These are phyloP conservation scores for Arthromyces matolae DNA, from an alignment of 768 basidiomycete species.

Conservation along the genomic window DNA sequence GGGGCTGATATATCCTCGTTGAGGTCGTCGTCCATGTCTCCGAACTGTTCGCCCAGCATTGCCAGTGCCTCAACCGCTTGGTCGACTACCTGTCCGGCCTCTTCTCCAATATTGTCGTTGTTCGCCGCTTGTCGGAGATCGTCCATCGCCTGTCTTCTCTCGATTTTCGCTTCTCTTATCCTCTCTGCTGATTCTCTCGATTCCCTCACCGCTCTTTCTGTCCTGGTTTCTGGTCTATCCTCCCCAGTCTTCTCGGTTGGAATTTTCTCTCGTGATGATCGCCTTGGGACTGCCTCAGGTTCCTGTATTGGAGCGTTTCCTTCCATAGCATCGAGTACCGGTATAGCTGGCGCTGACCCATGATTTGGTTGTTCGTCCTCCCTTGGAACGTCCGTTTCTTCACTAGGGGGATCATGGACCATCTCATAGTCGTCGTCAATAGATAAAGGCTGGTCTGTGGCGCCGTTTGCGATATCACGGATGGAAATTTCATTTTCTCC, in stretches of 20 bases:
- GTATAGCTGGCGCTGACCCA: background rate
- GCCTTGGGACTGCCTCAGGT: background rate
- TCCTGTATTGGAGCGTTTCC: background rate
- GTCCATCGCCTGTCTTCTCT: background rate
- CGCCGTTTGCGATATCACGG: background rate
- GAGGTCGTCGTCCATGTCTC: background rate
- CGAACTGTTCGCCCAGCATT: too few species aligned
- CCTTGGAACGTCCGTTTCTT: too few species aligned
- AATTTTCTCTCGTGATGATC: background rate
- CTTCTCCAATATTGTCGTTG: too few species aligned
- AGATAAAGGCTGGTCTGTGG: background rate
- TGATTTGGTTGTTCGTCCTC: background rate
- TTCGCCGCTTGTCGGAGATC: background rate
- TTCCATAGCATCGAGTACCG: background rate
- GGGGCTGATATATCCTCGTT: background rate
- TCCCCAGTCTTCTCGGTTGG: background rate
- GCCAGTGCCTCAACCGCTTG: too few species aligned
- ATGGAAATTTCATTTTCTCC: background rate
- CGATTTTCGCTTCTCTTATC: background rate
- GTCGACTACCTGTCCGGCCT: too few species aligned
- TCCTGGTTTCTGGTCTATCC: background rate
- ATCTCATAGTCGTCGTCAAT: background rate
- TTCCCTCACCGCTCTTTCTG: background rate
- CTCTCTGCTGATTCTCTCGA: conserved; percentile 1
- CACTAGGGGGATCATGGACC: background rate